Conservation (phyloP, 306 rosid genomes). For the Cucumis cinereus region DNA sequence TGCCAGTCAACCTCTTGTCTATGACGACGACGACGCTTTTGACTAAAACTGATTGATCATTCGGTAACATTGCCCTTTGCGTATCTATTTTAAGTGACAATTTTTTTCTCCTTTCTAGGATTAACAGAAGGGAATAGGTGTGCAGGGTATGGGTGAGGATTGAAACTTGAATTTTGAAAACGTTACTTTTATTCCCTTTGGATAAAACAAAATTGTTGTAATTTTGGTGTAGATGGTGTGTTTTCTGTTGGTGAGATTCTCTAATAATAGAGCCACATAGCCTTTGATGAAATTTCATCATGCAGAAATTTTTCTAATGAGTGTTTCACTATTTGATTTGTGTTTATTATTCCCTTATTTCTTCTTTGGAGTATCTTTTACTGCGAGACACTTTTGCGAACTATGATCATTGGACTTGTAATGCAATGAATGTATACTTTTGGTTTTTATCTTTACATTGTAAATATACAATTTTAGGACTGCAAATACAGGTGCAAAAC, state of each 20-base stretch:
- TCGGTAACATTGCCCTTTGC: background rate
- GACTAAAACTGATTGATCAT: background rate
- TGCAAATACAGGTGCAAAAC: too few relatives aligned
- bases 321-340: background rate
- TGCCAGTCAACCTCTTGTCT: constrained; percentile 58
- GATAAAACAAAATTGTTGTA: background rate
- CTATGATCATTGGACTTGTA: too few relatives aligned
- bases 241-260: background rate
- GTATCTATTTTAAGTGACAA: background rate
- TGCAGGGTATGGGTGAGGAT: background rate
- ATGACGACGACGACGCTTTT: constrained; percentile 50
- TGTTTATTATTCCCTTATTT: too few relatives aligned
- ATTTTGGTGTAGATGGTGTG: background rate
- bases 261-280: background rate
- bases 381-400: too few relatives aligned
- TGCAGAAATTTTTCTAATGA: background rate
- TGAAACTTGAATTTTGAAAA: background rate
- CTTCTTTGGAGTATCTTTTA: background rate
- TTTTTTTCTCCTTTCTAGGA: background rate
- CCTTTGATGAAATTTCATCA: background rate
- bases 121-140: background rate
- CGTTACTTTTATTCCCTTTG: background rate
- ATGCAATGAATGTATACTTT: too few relatives aligned
- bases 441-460: too few relatives aligned
- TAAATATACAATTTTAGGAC: too few relatives aligned